phyloP scores from a whole-genome alignment of 495 filamentous ascomycete genomes.

The Mytilinidion resinicola region DNA sequence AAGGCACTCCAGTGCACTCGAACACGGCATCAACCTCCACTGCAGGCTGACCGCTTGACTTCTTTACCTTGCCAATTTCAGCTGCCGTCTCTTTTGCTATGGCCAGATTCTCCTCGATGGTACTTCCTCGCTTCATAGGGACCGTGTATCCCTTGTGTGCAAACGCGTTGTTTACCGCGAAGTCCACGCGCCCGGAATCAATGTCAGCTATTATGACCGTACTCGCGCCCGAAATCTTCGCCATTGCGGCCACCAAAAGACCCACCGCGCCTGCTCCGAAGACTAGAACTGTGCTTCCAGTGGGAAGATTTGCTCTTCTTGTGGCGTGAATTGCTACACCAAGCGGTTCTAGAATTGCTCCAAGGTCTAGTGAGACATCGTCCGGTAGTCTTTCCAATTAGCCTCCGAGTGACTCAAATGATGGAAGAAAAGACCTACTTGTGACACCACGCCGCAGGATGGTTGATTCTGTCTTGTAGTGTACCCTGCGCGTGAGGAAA shows the following conservation, averaged over 20 bases:
- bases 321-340: constrained; percentile 73
- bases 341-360: constrained; percentile 73
- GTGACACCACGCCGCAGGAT: constrained; percentile 63
- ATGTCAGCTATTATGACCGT: constrained; percentile 74
- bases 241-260: constrained; percentile 63
- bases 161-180: constrained; percentile 64
- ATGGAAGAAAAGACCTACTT: constrained; percentile 41
- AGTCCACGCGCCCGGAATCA: constrained; percentile 61
- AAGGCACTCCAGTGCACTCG: constrained; percentile 86
- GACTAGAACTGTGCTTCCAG: constrained; percentile 55
- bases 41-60: constrained; percentile 43
- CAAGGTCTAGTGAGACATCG: constrained; percentile 56
- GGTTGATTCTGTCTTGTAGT: constrained; percentile 70
- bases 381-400: constrained; percentile 51
- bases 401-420: background rate
- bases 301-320: constrained; percentile 51
- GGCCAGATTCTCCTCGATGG: constrained; percentile 50
- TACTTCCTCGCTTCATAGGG: constrained; percentile 45
- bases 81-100: constrained; percentile 53
- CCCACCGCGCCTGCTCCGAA: constrained; percentile 81
- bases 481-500: constrained; percentile 80
- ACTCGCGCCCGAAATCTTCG: constrained; percentile 60
- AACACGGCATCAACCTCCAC: constrained; percentile 73
- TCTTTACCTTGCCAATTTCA: constrained; percentile 41
- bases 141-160: constrained; percentile 50